Base-by-base conservation (phyloP, 148 eudicot genomes). In the Fagopyrum homotropicum region DNA sequence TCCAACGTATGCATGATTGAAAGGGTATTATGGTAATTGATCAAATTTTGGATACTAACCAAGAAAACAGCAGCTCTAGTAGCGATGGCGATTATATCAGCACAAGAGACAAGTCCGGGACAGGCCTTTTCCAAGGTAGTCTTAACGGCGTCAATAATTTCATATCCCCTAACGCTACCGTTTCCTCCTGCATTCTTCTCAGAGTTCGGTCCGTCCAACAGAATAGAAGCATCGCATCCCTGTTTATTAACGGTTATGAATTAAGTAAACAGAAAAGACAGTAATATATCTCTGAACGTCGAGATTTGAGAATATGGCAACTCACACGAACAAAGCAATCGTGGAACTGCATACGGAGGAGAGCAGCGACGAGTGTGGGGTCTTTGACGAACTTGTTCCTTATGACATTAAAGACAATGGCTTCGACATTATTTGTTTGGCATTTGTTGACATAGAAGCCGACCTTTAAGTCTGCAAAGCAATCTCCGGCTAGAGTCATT, bases 161-260 rank as follows among this genome's bases (percentile, higher is more conserved):
- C 74, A 72, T 45, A 72, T 1, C 74, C 74, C 22, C 74, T 72
- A 17, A 49, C 74, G 14, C 54, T 19, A 5, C 51, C 51, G 9
- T 72, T 72, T 40, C 35, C 55, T 0, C 54, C 55, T n/a, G 74
- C 74, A 19, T 3, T 4, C 51, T 72, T 72, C 74, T 72, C 55
- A 0, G 15, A 1, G 15, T 10, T n/a, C 1, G 12, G 4, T 30
- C 91, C 91, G 29, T 83, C 78, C 15, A 88, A 49, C 9, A 86
- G 69, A 7, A 88, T 72, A 3, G 89, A 86, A 44, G 87, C 92
- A 74, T 88, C 89, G 46, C 89, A 86, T 14, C 92, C 89, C 88
- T 86, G 35, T 45, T 17, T 19, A 22, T 9, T 5, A 26, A 45
- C 7, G n/a, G 7, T 44, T 12, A 70, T 45, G 12, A 6, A 26